Evolutionary conservation across 805 yeast species (phyloP).

Genomic region (Pichia ethanolica): DNA sequence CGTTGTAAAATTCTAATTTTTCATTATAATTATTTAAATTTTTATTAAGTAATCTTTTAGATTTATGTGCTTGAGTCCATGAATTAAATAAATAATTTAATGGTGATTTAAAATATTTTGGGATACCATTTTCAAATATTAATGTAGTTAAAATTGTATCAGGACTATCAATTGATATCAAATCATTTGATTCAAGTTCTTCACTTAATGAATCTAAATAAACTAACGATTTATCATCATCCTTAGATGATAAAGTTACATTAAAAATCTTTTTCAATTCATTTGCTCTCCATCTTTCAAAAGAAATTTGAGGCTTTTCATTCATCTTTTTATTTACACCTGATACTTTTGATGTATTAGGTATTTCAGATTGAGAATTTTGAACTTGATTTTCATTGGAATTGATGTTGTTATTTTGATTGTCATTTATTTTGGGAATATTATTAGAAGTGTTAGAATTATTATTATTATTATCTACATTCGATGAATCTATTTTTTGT

Average conservation of each 20-base stretch:
- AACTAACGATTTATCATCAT: constrained; percentile 13
- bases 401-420: background rate
- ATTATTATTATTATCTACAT: background rate
- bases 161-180: constrained; percentile 28
- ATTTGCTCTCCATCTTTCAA: constrained; percentile 35
- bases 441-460: background rate
- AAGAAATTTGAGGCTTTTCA: constrained; percentile 10
- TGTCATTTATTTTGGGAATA: background rate
- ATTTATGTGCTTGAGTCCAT: constrained; percentile 35
- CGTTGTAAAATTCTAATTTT: constrained; percentile 37
- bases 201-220: constrained; percentile 20
- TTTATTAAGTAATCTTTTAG: constrained; percentile 36
- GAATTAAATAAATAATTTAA: constrained; percentile 40
- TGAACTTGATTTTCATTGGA: background rate
- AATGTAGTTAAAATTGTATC: constrained; percentile 51
- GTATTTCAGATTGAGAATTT: too few species aligned
- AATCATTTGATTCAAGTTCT: constrained; percentile 13
- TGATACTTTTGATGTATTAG: background rate
- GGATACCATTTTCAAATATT: constrained; percentile 46
- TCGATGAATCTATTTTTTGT: constrained; percentile 1
- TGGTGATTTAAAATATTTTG: constrained; percentile 27
- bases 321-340: background rate
- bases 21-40: constrained; percentile 32
- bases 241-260: constrained; percentile 26
- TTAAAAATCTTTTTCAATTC: constrained; percentile 33